Evolutionary conservation across 129 eudicot species (phyloP).

Genomic region (Tagetes patula): DNA sequence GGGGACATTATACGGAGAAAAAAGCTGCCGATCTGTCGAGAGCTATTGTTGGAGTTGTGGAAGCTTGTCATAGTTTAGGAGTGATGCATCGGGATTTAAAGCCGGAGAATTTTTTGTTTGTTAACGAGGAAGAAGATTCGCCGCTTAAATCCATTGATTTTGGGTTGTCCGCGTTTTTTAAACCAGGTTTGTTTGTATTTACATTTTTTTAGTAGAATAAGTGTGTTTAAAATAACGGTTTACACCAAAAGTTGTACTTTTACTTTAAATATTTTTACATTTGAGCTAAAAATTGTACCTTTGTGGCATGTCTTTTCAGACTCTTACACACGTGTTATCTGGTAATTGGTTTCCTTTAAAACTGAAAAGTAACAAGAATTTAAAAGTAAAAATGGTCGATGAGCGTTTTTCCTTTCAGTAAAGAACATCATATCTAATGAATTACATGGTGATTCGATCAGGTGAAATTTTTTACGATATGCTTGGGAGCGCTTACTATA

Average conservation of each 20-base stretch:
- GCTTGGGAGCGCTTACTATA: slow-evolving; percentile 14
- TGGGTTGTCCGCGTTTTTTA: not conserved
- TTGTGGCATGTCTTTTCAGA: no score
- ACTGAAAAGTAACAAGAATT: not conserved
- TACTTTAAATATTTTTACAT: no score
- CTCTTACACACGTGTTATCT: no score
- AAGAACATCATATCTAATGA: not conserved
- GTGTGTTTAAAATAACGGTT: no score
- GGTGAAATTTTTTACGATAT: slow-evolving; percentile 12
- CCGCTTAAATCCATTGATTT: slow-evolving; percentile 6
- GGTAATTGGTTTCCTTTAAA: no score
- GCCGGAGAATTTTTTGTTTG: slow-evolving; percentile 11
- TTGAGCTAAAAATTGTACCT: no score
- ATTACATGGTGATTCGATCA: not conserved
- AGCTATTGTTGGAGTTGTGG: slow-evolving; percentile 8
- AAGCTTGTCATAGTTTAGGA: slow-evolving; percentile 15
- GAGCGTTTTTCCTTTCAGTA: not conserved
- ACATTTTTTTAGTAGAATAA: no score
- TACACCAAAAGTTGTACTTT: no score
- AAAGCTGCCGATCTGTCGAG: slow-evolving; percentile 7
- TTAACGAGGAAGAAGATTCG: slow-evolving; percentile 3
- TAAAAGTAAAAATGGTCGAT: not conserved
- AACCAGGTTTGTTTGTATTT: not conserved
- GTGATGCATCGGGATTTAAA: slow-evolving; percentile 8
- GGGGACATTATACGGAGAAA: slow-evolving; percentile 15